A percentile compares a stretch with the other conserved stretches of the same genome.
Conservation (phyloP, 1,284 basidiomycete genomes). For the Volvariella surrecta region DNA sequence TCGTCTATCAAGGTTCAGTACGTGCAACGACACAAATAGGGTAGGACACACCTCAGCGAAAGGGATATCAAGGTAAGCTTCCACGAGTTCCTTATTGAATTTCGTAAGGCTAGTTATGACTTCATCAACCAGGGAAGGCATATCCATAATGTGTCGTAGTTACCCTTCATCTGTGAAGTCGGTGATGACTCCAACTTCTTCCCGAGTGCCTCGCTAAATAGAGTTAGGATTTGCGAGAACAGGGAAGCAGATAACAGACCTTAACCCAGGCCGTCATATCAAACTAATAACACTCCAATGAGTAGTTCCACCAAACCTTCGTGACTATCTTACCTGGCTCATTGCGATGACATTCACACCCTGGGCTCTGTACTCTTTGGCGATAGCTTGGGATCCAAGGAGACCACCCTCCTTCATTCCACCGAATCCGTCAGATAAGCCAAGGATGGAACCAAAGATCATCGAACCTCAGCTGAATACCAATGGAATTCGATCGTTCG, state of each 20-base stretch:
- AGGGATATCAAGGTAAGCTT: conserved; percentile 73
- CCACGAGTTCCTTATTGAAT: conserved; percentile 72
- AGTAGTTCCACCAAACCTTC: background rate
- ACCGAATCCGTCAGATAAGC: conserved; percentile 6
- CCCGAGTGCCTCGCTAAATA: conserved; percentile 59
- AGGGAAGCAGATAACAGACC: conserved; percentile 18
- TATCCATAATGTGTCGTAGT: conserved; percentile 9
- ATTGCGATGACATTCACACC: conserved; percentile 74
- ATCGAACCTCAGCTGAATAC: conserved; percentile 90
- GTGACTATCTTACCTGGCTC: conserved; percentile 57
- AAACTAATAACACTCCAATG: conserved; percentile 40
- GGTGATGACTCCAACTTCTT: conserved; percentile 85
- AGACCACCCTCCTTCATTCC: conserved; percentile 77
- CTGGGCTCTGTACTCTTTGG: conserved; percentile 62
- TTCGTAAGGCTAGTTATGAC: conserved; percentile 51
- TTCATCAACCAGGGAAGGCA: conserved; percentile 10
- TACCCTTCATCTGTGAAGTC: conserved; percentile 77
- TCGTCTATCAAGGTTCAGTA: conserved; percentile 32
- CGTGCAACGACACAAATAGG: conserved; percentile 3
- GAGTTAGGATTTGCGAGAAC: conserved; percentile 9
- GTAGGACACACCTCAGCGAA: conserved; percentile 43
- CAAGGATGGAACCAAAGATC: conserved; percentile 9
- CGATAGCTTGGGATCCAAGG: conserved; percentile 90
- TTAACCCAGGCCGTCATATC: conserved; percentile 98
- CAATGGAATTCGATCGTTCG: conserved; percentile 91